Evolutionary conservation across 495 filamentous ascomycete genomes (phyloP), one percentile per base, ranked within the genome.

Genomic region (Neurospora sp.): DNA sequence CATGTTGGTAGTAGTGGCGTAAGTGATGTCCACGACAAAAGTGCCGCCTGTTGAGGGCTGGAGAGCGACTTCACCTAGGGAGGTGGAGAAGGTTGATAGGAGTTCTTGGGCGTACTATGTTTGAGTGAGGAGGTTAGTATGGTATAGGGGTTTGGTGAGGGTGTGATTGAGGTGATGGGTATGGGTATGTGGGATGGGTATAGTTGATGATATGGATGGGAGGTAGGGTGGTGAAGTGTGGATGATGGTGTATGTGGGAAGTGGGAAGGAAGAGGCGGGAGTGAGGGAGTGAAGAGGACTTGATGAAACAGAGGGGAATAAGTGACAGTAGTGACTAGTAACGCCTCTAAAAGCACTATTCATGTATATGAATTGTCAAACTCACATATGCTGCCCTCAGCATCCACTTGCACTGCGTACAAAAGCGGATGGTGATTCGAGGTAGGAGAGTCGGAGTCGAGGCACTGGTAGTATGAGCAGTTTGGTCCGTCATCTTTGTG

Each of bases 31-130:
- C 6, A 97, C 88, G 14, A 87, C 85, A 79, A 99, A 99, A 31
- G 92, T 82, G 0, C 96, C 96, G 35, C 96, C 94, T 0, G 93
- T 97, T 20, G 89, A 79, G 0, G 96, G 96, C 48, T 95, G 87
- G 0, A 99, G 89, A n/a, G 96, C 89, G 16, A 99, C 91, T 81
- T 98, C 95, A 66, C 95, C 94, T 0, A 99, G 86, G 72, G 90
- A 86, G 14, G 90, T 94, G 70, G 88, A 86, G 85, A 99, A 99
- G 8, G 96, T 99, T n/a, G 93, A 96, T 73, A 99, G 90, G 71
- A 99, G 92, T 83, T 99, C 96, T 89, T 99, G 96, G 62, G 92
- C 94, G 83, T 92, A 97, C 93, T 97, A 35, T 71, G 4, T n/a
- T 40, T 37, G 44, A 23, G 71, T 8, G 66, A 71, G 5, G 41